Base-by-base conservation (phyloP, 345 rosid species). In the Pistacia vera region DNA sequence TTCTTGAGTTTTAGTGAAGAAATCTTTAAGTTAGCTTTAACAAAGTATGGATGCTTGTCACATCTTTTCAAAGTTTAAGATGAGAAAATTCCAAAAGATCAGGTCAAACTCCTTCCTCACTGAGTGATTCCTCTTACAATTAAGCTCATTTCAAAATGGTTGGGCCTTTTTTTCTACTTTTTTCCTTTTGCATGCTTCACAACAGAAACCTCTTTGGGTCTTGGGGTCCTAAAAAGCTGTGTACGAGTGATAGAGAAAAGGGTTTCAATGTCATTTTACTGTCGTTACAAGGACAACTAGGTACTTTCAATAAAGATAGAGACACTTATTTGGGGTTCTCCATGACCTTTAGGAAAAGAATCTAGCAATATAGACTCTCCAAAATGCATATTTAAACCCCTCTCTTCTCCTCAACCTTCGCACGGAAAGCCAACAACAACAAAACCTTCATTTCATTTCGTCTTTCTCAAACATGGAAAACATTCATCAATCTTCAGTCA, bases 91-190 rank as follows among this genome's bases (percentile, higher is more conserved):
- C 78, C 78, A 71, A 82, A 76, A 77, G 82, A 82, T 80, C 68
- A 80, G 83, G 88, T 86, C 91, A 86, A 88, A 83, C 80, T 64
- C 80, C 76, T 73, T 74, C 66, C 56, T 55, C 74, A 61, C 73
- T 65, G 8, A 16, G 51, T 73, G 81, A 84, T 87, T 84, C 83
- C 85, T 76, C 83, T 70, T 54, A 46, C 56, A 48, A 41, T 41
- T 41, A 41, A 69, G 20, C 63, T 66, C 58, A 70, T 77, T 79
- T 73, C 78, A 36, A 84, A 83, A 80, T 83, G 75, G 77, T 16
- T 66, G 54, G 5, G 64, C 70, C 86, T 80, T 81, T 81, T 66
- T 68, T 73, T 18, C 16, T 68, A 56, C 70, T 73, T 33, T 41
- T 63, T 77, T 81, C 66, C 18, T 44, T 57, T 76, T 83, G 86